phyloP scores from a whole-genome alignment of 225 moss, liverwort and hornwort genomes.

The Polytrichum commune region DNA sequence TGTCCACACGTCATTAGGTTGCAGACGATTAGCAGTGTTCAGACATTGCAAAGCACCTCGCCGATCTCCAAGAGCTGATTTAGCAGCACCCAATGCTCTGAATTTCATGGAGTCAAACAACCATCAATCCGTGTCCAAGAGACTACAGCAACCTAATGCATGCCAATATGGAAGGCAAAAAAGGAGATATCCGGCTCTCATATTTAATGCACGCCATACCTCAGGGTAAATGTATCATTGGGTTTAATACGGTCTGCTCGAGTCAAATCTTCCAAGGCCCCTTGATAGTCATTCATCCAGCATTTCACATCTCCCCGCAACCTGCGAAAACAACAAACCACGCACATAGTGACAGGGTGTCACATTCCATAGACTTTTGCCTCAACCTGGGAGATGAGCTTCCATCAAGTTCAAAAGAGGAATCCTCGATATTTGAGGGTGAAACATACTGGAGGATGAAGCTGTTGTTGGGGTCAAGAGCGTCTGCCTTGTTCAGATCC shows the following conservation, averaged over 20 bases:
- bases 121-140: slow-evolving; percentile 5
- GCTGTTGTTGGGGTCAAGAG: slow-evolving; percentile 49
- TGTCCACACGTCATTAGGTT: slow-evolving; percentile 61
- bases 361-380: neutral
- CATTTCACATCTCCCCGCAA: slow-evolving; percentile 64
- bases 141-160: neutral
- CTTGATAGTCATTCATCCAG: slow-evolving; percentile 54
- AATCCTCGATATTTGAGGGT: neutral
- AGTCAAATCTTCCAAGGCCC: slow-evolving; percentile 49
- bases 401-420: no score
- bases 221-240: slow-evolving; percentile 46
- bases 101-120: neutral
- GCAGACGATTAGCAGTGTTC: slow-evolving; percentile 44
- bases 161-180: no score
- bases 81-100: slow-evolving; percentile 59
- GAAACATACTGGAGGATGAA: slow-evolving; percentile 47
- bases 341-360: neutral
- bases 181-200: no score
- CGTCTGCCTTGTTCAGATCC: slow-evolving; percentile 53
- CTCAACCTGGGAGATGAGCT: no score
- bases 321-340: slow-evolving; percentile 17
- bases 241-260: slow-evolving; percentile 39
- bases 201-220: slow-evolving; percentile 3
- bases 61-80: slow-evolving; percentile 50
- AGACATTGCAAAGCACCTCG: slow-evolving; percentile 50